phyloP scores from a whole-genome alignment of 2,329 filamentous ascomycete genomes.

The Aspergillus tubingensis region DNA sequence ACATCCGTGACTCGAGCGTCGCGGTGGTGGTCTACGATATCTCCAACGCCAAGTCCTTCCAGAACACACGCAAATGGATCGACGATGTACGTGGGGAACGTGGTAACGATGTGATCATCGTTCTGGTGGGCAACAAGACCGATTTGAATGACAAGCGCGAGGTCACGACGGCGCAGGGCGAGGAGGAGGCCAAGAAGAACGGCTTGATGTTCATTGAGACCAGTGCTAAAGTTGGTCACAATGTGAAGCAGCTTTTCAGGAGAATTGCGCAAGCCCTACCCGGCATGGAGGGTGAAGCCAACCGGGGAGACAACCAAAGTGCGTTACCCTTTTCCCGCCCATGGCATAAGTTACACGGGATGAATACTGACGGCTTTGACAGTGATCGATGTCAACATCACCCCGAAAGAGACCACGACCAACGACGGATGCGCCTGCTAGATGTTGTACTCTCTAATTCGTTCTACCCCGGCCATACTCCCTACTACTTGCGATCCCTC shows the following conservation, averaged over 20 bases:
- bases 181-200: constrained; percentile 97
- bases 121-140: constrained; percentile 98
- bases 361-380: constrained; percentile 28
- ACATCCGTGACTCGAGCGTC: constrained; percentile 96
- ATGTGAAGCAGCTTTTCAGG: constrained; percentile 96
- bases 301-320: constrained; percentile 79
- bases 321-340: constrained; percentile 42
- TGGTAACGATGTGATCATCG: constrained; percentile 98
- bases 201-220: constrained; percentile 99
- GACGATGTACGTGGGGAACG: constrained; percentile 96
- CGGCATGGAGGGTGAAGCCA: constrained; percentile 91
- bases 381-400: constrained; percentile 96
- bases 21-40: constrained; percentile 99
- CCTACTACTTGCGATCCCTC: constrained; percentile 14
- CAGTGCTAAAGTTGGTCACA: constrained; percentile 94
- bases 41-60: constrained; percentile 94
- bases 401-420: constrained; percentile 63
- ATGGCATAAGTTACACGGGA: neutral
- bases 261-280: constrained; percentile 97
- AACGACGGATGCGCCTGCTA: constrained; percentile 75
- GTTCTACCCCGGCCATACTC: constrained; percentile 13
- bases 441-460: constrained; percentile 11
- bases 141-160: constrained; percentile 98
- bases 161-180: constrained; percentile 92
- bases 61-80: constrained; percentile 99